Conservation (phyloP, 345 rosid species). For the Aegle marmelos region DNA sequence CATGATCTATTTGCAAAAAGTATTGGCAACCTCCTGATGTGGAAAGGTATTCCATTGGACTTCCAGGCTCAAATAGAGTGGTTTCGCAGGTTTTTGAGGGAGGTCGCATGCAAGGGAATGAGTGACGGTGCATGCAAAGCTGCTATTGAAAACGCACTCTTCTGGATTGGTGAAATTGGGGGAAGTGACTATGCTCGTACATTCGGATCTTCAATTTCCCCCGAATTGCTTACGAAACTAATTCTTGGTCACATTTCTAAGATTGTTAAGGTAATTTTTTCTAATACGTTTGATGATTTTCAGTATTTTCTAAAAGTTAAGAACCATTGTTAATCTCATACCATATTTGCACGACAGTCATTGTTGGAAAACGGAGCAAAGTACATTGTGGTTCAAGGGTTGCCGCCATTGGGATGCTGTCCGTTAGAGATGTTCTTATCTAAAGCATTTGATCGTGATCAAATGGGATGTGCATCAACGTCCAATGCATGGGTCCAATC, state of each 20-base stretch:
- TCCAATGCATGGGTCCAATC: conserved; percentile 20
- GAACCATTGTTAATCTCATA: neutral
- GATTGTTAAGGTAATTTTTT: conserved; percentile 26
- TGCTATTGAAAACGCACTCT: conserved; percentile 18
- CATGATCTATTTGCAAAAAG: conserved; percentile 7
- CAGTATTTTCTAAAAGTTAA: neutral
- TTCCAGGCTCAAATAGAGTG: conserved; percentile 34
- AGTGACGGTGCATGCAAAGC: conserved; percentile 4
- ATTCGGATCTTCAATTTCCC: conserved; percentile 16
- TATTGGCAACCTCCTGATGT: conserved; percentile 9
- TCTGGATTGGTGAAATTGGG: conserved; percentile 50
- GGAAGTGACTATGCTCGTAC: conserved; percentile 37
- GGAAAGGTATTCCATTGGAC: conserved; percentile 26
- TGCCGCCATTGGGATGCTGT: conserved; percentile 46
- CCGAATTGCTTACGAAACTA: conserved; percentile 17
- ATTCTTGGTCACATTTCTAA: conserved; percentile 20
- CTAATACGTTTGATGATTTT: neutral
- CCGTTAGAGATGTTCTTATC: conserved; percentile 21
- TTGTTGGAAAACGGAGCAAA: conserved; percentile 38
- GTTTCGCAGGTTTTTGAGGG: conserved; percentile 24
- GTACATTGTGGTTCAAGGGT: conserved; percentile 43
- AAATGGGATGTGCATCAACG: conserved; percentile 27
- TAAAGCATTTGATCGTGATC: conserved; percentile 18
- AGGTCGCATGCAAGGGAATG: conserved; percentile 12
- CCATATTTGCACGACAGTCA: conserved; percentile 20